Evolutionary conservation across 2,329 filamentous ascomycete genomes (phyloP), one percentile per base, ranked within the genome.

Genomic region (Scedosporium boydii): DNA sequence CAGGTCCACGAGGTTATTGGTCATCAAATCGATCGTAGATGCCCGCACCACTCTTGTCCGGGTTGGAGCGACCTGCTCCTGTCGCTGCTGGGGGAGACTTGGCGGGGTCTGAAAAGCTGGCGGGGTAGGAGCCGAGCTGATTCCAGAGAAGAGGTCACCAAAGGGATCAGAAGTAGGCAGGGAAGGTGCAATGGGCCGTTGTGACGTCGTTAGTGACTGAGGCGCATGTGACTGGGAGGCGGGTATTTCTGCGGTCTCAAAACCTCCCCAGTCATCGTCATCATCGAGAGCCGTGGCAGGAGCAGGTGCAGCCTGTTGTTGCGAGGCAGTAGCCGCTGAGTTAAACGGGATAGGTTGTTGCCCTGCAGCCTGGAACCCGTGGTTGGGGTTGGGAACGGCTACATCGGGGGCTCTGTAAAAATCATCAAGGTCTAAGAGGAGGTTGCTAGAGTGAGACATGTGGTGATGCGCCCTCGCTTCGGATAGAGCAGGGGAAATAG

Each of bases 191-290:
- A 58, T 55, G 34, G 48, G 38, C 1, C 61, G 41, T 38, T 66
- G 58, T 4, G 59, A 41, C n/a, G 42, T 41, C 53, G 48, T 27
- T 27, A n/a, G 27, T 53, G 38, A 34, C 7, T 18, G 26, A 14
- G 60, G 46, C 21, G 34, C 34, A 38, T 34, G 44, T 46, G 41
- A 12, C 3, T 51, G 51, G 6, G 68, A 62, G 9, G 64, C 62
- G 3, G 68, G 63, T 1, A 75, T 70, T 44, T 79, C 73, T 16
- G 83, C 84, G 55, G 81, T 78, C 71, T 88, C 86, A 68, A 89
- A 89, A 62, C 88, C 86, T 0, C 87, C 87, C 82, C 87, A 89
- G 29, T 79, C 83, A 68, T 87, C 85, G 62, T 87, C 85, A 6
- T 86, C 82, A 3, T 82, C 46, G 34, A 55, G 27, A 6, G 21